Evolutionary conservation across 2,329 filamentous ascomycete species (phyloP).

Genomic region (Fulvia fulva): DNA sequence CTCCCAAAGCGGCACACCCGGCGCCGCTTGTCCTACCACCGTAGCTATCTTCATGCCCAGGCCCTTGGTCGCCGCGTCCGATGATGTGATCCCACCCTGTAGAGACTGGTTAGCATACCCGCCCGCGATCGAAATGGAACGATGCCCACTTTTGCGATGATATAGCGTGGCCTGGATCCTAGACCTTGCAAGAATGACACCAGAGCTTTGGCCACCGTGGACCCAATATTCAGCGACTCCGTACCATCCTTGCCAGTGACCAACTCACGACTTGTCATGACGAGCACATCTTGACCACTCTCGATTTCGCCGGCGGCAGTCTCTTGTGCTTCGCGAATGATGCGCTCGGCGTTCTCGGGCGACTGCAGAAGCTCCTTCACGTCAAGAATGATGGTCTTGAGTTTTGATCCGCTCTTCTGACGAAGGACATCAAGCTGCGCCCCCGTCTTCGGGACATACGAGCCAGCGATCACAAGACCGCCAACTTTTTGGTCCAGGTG

Average conservation of each 20-base stretch:
- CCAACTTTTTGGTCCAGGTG: conserved; percentile 37
- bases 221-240: conserved; percentile 53
- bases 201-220: conserved; percentile 48
- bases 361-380: conserved; percentile 48
- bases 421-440: conserved; percentile 48
- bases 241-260: conserved; percentile 49
- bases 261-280: conserved; percentile 57
- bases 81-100: conserved; percentile 57
- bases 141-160: conserved; percentile 49
- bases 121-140: too few relatives aligned
- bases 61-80: conserved; percentile 56
- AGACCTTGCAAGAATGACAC: conserved; percentile 49
- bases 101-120: not conserved
- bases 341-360: conserved; percentile 32
- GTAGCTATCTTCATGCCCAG: conserved; percentile 52
- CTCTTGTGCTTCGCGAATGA: conserved; percentile 37
- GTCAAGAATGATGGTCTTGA: conserved; percentile 47
- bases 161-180: conserved; percentile 50
- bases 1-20: conserved; percentile 57
- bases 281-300: conserved; percentile 50
- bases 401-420: conserved; percentile 36
- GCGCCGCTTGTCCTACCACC: conserved; percentile 55
- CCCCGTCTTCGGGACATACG: conserved; percentile 58
- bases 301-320: conserved; percentile 34
- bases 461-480: conserved; percentile 54